Base-by-base conservation (phyloP, 1,139 yeast genomes). In the Meyerozyma athensensis region DNA sequence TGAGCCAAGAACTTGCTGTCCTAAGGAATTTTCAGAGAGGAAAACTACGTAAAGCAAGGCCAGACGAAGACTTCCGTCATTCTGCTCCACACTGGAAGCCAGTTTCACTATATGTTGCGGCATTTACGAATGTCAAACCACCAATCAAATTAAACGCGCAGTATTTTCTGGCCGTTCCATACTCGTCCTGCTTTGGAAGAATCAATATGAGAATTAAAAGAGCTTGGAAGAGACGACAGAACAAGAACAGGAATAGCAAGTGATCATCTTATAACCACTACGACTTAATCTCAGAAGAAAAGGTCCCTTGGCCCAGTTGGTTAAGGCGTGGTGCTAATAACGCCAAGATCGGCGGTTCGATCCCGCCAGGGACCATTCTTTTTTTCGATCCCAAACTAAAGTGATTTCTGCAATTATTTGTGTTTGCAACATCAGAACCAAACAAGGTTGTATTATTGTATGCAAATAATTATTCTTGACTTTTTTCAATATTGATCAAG, bases 271-370 rank as follows among this genome's bases (percentile, higher is more conserved):
- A 2, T 4, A 12, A 3, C 13, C 20, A 18, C 13, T 17, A 10
- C 18, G 14, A 4, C 4, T 9, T 10, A 16, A 10, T 18, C 10
- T 10, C 5, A 4, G 5, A 19, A 18, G 19, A 43, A 33, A 16
- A 33, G 82, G 81, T 79, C 85, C 84, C 84, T 79, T 79, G 86
- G 86, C 86, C 86, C 81, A 79, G 85, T 79, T 80, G 86, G 86
- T 80, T 79, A 81, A 79, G 87, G 87, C 87, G 84, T 73, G 84
- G 87, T 80, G 86, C 87, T 81, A 81, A 81, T 81, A 68, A 77
- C 83, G 81, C 83, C 81, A 68, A 77, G 85, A 77, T 79, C 85
- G 75, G 83, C 85, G 74, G 85, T 79, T 79, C 84, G 86, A 79
- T 79, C 86, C 86, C 75, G 86, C 83, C 77, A 79, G 84, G 83